Conservation (phyloP, 2,329 filamentous ascomycete genomes). For the Pseudogymnoascus sp. region DNA sequence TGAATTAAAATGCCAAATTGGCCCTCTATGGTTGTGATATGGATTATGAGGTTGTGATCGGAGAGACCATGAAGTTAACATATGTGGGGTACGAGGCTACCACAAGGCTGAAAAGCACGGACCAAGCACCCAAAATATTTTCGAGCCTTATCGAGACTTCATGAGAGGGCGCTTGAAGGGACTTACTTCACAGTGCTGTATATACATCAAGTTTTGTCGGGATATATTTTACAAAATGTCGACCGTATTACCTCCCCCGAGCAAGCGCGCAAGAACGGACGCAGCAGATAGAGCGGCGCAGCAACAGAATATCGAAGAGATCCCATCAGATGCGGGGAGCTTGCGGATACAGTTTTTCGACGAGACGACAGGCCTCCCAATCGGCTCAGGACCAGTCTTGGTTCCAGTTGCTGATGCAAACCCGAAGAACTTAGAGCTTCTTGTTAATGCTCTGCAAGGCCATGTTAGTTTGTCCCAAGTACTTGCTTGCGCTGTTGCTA, state of each 20-base stretch:
- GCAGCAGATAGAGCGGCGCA: constrained; percentile 60
- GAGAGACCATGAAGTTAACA: neutral
- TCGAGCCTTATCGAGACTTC: constrained; percentile 16
- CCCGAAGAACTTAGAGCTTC: constrained; percentile 80
- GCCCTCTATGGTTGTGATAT: neutral
- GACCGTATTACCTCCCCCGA: constrained; percentile 74
- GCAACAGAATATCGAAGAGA: constrained; percentile 66
- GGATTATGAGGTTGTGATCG: neutral
- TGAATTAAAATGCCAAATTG: neutral
- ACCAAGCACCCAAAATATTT: constrained; percentile 10
- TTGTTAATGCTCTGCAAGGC: constrained; percentile 77
- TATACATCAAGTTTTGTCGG: neutral
- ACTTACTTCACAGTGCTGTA: neutral
- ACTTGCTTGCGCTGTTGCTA: neutral
- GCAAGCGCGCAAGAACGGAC: constrained; percentile 77
- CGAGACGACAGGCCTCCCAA: constrained; percentile 66
- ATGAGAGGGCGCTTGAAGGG: constrained; percentile 11
- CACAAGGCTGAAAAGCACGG: constrained; percentile 23
- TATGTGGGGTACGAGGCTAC: constrained; percentile 13
- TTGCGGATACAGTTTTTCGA: constrained; percentile 85
- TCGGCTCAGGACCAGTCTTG: constrained; percentile 50
- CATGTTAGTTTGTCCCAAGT: constrained; percentile 42
- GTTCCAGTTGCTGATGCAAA: constrained; percentile 78
- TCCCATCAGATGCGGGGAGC: constrained; percentile 63
- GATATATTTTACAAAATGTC: constrained; percentile 49